Conservation (phyloP, 2,329 filamentous ascomycete genomes). For the Clathrospora elynae region DNA sequence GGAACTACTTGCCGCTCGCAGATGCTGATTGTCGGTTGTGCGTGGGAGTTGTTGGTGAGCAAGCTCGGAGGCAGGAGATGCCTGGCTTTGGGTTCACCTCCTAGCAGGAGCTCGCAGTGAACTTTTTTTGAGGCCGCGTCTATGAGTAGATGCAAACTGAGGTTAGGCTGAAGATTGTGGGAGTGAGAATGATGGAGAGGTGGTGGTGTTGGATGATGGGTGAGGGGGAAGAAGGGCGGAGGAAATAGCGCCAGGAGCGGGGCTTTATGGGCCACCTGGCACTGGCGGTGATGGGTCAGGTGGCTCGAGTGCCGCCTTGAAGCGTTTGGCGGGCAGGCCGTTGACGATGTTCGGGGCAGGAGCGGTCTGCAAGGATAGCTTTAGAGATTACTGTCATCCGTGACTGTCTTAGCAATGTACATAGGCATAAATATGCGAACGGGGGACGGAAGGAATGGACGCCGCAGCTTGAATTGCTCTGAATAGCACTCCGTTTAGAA, state of each 20-base stretch:
- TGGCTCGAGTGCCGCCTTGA: constrained; percentile 19
- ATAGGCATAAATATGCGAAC: constrained; percentile 2
- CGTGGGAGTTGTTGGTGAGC: background rate
- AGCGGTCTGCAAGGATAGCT: constrained; percentile 25
- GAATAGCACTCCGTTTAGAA: background rate
- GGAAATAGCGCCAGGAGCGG: constrained; percentile 13
- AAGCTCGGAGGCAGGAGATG: background rate
- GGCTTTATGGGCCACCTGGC: constrained; percentile 14
- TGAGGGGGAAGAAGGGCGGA: constrained; percentile 14
- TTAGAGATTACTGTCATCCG: constrained; percentile 38
- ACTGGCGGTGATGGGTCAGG: constrained; percentile 20
- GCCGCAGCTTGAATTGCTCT: constrained; percentile 5
- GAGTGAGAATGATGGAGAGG: constrained; percentile 11
- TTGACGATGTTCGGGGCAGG: constrained; percentile 23
- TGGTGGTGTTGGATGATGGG: constrained; percentile 5
- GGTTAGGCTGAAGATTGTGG: constrained; percentile 7
- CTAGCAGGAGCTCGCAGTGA: background rate
- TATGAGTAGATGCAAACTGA: constrained; percentile 5
- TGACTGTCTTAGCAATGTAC: constrained; percentile 28
- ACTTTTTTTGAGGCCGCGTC: constrained; percentile 2
- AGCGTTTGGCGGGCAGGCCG: constrained; percentile 15
- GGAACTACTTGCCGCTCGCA: background rate
- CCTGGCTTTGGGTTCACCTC: background rate
- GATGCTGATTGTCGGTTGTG: background rate
- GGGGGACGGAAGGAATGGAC: constrained; percentile 7